Base-by-base conservation (phyloP, 164 flowering plant genomes). In the Pachysandra terminalis region DNA sequence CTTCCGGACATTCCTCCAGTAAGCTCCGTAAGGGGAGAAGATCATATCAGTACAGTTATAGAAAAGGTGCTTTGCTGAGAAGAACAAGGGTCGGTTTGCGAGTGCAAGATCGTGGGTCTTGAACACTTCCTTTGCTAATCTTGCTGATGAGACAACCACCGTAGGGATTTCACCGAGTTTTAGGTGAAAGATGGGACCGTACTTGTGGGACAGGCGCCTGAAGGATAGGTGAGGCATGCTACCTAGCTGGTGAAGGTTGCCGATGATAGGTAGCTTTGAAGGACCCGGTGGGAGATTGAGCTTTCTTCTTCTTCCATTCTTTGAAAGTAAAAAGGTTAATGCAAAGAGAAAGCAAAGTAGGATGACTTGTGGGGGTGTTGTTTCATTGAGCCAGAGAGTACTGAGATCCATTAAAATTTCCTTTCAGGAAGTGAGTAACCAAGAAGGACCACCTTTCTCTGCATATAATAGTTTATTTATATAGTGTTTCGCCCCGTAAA, bases 171-270 rank as follows among this genome's bases (percentile, higher is more conserved):
- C 62, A 9, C 86, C 90, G 0, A 86, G 73, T 23, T 81, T 76
- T 12, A 82, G 35, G 70, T 28, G 25, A 2, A 84, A 64, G 35
- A 86, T 66, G 14, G 86, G 85, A 7, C 87, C 87, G 41, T n/a
- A 70, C 41, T 74, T 76, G 48, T 68, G 7, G 0, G 87, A 61
- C 6, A 84, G 63, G 48, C 26, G 10, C n/a, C 35, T 41, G 24
- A 86, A 79, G 16, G 84, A 71, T 25, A 65, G 59, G 63, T 82
- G 87, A 7, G 85, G 83, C 68, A 67, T 37, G 23, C 17, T 64
- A n/a, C 84, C 84, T 0, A 86, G 82, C 70, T 79, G 84, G 70
- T 80, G 87, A 24, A 86, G 83, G 70, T 83, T 83, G 22, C 89
- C 89, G 0, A 85, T 70, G 32, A 85, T 66, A 15, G 88, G 88